Evolutionary conservation across 352 stramenopile species (phyloP).

Genomic region (Phytopythium montanum): DNA sequence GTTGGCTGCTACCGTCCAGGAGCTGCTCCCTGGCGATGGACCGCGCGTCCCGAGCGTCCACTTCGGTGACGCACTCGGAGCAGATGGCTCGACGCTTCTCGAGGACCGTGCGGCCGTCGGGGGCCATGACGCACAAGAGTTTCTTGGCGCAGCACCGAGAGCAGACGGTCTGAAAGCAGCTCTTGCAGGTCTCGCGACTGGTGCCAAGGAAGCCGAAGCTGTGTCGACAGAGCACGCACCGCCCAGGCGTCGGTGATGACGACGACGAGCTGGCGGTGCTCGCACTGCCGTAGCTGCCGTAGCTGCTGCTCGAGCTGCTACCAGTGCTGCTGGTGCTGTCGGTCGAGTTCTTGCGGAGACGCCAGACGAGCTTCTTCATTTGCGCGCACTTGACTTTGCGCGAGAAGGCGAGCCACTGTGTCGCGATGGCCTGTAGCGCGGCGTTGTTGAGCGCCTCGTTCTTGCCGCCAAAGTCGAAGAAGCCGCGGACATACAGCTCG

Average conservation of each 20-base stretch:
- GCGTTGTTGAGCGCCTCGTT: constrained; percentile 13
- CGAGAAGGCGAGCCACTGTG: constrained; percentile 26
- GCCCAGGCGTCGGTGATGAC: constrained; percentile 2
- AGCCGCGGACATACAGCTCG: constrained; percentile 29
- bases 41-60: constrained; percentile 15
- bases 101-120: constrained; percentile 25
- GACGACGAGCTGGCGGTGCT: constrained; percentile 3
- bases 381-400: constrained; percentile 25
- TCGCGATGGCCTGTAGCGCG: constrained; percentile 21
- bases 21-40: constrained; percentile 24
- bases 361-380: constrained; percentile 36
- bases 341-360: constrained; percentile 23
- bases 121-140: constrained; percentile 18
- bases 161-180: constrained; percentile 19
- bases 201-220: constrained; percentile 22
- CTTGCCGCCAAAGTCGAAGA: constrained; percentile 23
- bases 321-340: constrained; percentile 7
- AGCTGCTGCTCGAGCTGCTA: not conserved
- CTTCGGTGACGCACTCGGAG: constrained; percentile 24
- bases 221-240: constrained; percentile 19
- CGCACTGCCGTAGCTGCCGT: constrained; percentile 3
- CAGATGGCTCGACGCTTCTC: constrained; percentile 26
- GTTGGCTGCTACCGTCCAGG: not conserved
- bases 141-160: constrained; percentile 27
- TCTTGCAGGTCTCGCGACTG: constrained; percentile 23